Evolutionary conservation across 352 stramenopile genomes (phyloP).

Genomic region (Phytophthora quininea): DNA sequence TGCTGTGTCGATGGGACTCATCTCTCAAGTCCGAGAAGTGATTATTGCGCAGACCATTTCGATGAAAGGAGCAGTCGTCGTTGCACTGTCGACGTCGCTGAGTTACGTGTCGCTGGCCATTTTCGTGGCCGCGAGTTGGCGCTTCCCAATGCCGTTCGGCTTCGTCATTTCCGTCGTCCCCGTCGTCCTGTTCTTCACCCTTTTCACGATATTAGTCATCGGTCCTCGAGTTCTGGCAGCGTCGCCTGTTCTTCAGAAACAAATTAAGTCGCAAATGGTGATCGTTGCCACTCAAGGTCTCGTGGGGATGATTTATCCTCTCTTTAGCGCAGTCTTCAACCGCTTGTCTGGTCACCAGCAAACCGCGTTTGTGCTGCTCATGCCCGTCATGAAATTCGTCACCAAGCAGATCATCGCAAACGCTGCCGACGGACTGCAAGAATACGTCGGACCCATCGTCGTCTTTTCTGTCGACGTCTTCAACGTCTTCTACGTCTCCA

Average conservation of each 20-base stretch:
- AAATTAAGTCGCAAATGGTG: slow-evolving; percentile 7
- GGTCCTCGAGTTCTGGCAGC: background rate
- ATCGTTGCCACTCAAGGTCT: slow-evolving; percentile 5
- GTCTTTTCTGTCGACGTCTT: slow-evolving; percentile 9
- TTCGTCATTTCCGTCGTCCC: slow-evolving; percentile 5
- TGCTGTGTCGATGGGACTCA: slow-evolving; percentile 10
- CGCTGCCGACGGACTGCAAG: slow-evolving; percentile 3
- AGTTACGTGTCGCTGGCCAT: slow-evolving; percentile 11
- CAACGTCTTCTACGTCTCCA: slow-evolving; percentile 11
- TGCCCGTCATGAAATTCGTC: slow-evolving; percentile 9
- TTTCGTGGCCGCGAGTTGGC: slow-evolving; percentile 10
- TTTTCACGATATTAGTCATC: slow-evolving; percentile 4
- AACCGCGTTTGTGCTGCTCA: slow-evolving; percentile 7
- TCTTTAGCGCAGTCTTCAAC: slow-evolving; percentile 19
- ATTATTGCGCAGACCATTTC: slow-evolving; percentile 8
- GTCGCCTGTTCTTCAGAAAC: background rate
- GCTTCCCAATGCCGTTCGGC: slow-evolving; percentile 11
- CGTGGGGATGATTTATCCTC: slow-evolving; percentile 16
- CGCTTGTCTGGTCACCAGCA: slow-evolving; percentile 1
- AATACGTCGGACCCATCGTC: slow-evolving; percentile 1
- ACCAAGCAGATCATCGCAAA: slow-evolving; percentile 5
- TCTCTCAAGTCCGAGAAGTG: slow-evolving; percentile 11
- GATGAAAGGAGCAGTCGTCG: background rate
- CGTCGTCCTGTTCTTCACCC: slow-evolving; percentile 7
- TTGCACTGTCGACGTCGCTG: slow-evolving; percentile 6